Evolutionary conservation across 169 alveolate species (phyloP), one percentile per base, ranked within the genome.

Genomic region (Babesia sp.): DNA sequence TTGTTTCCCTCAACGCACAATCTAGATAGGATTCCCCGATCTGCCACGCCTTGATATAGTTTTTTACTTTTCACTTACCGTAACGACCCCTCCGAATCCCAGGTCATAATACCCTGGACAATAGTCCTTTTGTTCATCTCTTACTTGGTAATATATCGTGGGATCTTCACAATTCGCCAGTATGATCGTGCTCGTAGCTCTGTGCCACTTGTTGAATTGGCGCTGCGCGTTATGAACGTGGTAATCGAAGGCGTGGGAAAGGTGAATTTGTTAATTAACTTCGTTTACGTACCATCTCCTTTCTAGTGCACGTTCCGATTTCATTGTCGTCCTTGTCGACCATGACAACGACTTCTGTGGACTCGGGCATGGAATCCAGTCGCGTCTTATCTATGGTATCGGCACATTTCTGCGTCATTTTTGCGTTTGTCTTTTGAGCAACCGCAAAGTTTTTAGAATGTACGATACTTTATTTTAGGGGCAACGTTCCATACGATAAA

Each of bases 31-130:
- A 29, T 73, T 86, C 90, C 44, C 83, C 72, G 24, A 44, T 16
- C 71, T 60, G 24, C 50, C 36, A 8, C 3, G 42, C 1, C 42
- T 11, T 60, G 33, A n/a, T 42, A 12, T 5, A 39, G 26, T 18
- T 39, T 1, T 1, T 41, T 36, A 1, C 26, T 3, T 1, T 4
- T 41, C 31, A 16, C 71, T 31, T 60, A 55, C 85, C 59, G 92
- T 51, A 9, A 86, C 74, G 29, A 86, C 90, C 2, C 92, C 92
- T 7, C 92, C 92, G 58, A 86, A 86, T 5, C 85, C 84, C 29
- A 80, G 37, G 50, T 78, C 78, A 36, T 76, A 81, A 58, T 86
- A 86, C 29, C 88, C 82, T 14, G 90, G 90, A 50, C 84, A 86
- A 41, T 80, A 80, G 55, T 81, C 90, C 50, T 75, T 73, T 28